A percentile compares a stretch with the other conserved stretches of the same genome.
phyloP scores from a whole-genome alignment of 352 stramenopile species.

The Stramenopiles sp. region DNA sequence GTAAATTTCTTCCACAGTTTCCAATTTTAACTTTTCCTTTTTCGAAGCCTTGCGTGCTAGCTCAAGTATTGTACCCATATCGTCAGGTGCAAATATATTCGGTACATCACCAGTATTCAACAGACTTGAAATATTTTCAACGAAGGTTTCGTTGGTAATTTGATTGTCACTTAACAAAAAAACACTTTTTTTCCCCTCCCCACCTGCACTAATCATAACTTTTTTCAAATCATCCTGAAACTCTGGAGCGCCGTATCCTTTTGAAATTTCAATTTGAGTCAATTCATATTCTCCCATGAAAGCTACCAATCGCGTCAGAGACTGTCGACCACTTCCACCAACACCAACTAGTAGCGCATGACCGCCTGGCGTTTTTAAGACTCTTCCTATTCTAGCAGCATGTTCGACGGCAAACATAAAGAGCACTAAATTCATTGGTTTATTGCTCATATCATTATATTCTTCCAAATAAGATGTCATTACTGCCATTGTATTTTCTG shows the following conservation, averaged over 20 bases:
- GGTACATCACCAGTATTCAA: slow-evolving; percentile 85
- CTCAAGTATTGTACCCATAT: slow-evolving; percentile 77
- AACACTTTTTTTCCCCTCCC: slow-evolving; percentile 44
- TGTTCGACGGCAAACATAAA: slow-evolving; percentile 87
- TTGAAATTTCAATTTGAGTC: slow-evolving; percentile 82
- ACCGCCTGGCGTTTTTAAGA: slow-evolving; percentile 77
- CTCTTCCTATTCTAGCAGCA: slow-evolving; percentile 59
- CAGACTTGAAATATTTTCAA: slow-evolving; percentile 90
- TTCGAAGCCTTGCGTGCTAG: slow-evolving; percentile 40
- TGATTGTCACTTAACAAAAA: slow-evolving; percentile 87
- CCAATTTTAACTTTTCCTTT: slow-evolving; percentile 26
- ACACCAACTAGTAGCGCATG: slow-evolving; percentile 77
- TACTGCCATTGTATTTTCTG: slow-evolving; percentile 53
- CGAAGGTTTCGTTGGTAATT: slow-evolving; percentile 76
- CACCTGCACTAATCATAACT: slow-evolving; percentile 62
- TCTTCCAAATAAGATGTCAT: slow-evolving; percentile 61
- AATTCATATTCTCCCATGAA: slow-evolving; percentile 74
- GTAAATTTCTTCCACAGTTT: slow-evolving; percentile 15
- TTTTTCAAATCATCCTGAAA: slow-evolving; percentile 83
- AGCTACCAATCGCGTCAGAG: slow-evolving; percentile 59
- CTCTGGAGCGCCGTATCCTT: slow-evolving; percentile 75
- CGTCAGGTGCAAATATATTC: slow-evolving; percentile 70
- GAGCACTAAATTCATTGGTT: slow-evolving; percentile 84
- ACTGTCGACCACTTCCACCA: slow-evolving; percentile 68
- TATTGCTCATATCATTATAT: slow-evolving; percentile 71